A percentile compares a stretch with the other conserved stretches of the same genome.
phyloP scores from a whole-genome alignment of 495 filamentous ascomycete genomes.

The Friedmanniomyces endolithicus region DNA sequence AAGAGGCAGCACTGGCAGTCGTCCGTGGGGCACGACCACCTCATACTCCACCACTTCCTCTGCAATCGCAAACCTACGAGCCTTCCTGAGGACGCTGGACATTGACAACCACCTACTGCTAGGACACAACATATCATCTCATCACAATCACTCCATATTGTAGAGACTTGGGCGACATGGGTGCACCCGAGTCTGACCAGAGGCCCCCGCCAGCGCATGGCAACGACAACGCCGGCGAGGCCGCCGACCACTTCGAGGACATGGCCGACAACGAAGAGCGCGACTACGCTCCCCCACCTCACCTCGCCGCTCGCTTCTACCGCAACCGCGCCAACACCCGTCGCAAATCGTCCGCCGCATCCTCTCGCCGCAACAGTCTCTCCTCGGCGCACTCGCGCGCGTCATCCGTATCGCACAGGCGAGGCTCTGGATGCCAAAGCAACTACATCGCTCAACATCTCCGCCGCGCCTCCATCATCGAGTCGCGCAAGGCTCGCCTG shows the following conservation, averaged over 20 bases:
- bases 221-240: neutral
- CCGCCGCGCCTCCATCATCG: constrained; percentile 80
- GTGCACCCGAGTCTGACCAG: neutral
- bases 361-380: constrained; percentile 78
- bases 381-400: constrained; percentile 73
- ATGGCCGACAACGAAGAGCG: constrained; percentile 2
- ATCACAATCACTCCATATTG: neutral
- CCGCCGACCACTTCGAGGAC: neutral
- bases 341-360: constrained; percentile 72
- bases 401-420: constrained; percentile 50
- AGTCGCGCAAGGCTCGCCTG: constrained; percentile 81
- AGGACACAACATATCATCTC: neutral
- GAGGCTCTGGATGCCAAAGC: constrained; percentile 47
- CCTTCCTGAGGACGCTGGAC: neutral
- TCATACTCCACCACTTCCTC: neutral
- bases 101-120: neutral
- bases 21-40: neutral
- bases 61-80: neutral
- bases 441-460: constrained; percentile 82
- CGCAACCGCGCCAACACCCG: constrained; percentile 48
- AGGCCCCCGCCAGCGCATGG: neutral
- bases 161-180: neutral
- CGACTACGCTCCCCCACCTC: constrained; percentile 52
- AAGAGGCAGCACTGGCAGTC: too few species aligned
- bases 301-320: constrained; percentile 79